Conservation (phyloP, 2,329 filamentous ascomycete species). For the Cordyceps tenuipes region DNA sequence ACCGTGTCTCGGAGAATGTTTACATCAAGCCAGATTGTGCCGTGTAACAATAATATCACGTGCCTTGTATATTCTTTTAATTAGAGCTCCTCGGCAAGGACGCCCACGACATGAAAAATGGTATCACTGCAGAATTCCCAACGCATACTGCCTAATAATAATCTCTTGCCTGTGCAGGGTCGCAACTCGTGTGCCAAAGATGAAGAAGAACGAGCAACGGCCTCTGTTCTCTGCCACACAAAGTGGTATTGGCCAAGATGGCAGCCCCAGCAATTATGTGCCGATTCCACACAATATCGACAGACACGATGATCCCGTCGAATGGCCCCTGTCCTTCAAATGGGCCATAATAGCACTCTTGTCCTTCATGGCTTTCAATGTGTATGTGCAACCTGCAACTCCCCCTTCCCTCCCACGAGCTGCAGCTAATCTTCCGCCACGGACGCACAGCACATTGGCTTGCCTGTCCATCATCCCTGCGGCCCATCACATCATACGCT, state of each 20-base stretch:
- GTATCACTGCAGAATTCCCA: too few species aligned
- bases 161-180: too few species aligned
- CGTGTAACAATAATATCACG: too few species aligned
- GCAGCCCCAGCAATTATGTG: neutral
- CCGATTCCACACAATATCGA: slow-evolving; percentile 7
- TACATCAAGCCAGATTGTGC: too few species aligned
- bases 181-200: neutral
- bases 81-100: too few species aligned
- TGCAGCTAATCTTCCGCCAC: neutral
- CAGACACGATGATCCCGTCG: slow-evolving; percentile 10
- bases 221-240: neutral
- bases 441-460: slow-evolving; percentile 40
- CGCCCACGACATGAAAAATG: too few species aligned
- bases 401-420: neutral
- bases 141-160: too few species aligned
- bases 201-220: neutral
- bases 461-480: slow-evolving; percentile 49
- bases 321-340: slow-evolving; percentile 5
- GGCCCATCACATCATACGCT: slow-evolving; percentile 40
- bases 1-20: too few species aligned
- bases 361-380: neutral
- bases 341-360: neutral
- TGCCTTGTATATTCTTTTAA: too few species aligned
- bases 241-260: neutral
- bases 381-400: neutral